A percentile compares a stretch with the other conserved stretches of the same genome.
Evolutionary conservation across 1,284 basidiomycete species (phyloP).

Genomic region (Cutaneotrichosporon mucoides): DNA sequence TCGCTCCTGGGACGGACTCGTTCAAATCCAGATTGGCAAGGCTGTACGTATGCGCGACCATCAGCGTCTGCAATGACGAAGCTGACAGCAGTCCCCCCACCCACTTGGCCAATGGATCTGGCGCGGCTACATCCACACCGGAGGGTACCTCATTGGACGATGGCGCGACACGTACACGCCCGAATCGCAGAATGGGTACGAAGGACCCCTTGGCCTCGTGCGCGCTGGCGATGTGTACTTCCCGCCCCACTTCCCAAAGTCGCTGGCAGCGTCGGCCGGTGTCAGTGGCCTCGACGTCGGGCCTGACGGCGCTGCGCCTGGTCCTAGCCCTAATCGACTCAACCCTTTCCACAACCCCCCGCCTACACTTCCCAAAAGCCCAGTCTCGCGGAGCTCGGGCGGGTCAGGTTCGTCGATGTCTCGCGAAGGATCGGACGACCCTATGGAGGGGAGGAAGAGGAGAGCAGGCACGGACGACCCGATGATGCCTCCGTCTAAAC

Average conservation of each 20-base stretch:
- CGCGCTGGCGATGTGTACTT: constrained; percentile 40
- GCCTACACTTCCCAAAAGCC: neutral
- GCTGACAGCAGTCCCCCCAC: constrained; percentile 13
- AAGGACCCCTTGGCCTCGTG: constrained; percentile 41
- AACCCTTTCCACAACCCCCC: neutral
- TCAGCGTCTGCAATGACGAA: too few relatives aligned
- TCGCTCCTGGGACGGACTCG: constrained; percentile 47
- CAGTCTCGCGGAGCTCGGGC: neutral
- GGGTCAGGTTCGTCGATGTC: neutral
- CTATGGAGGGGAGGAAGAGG: neutral
- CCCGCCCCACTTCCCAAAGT: constrained; percentile 33
- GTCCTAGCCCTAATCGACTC: neutral
- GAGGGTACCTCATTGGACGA: constrained; percentile 41
- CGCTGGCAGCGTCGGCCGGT: constrained; percentile 16
- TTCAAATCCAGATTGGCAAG: constrained; percentile 26
- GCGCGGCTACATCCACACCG: constrained; percentile 46
- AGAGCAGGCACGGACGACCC: neutral
- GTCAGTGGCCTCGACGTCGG: neutral
- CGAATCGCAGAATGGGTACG: constrained; percentile 36
- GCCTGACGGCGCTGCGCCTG: neutral
- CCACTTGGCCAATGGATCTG: constrained; percentile 44
- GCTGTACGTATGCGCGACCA: neutral
- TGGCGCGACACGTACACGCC: constrained; percentile 48
- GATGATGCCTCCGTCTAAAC: neutral
- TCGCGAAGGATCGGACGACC: constrained; percentile 1